Conservation (phyloP, 106 monocot genomes). For the Apostasia ramifera region DNA sequence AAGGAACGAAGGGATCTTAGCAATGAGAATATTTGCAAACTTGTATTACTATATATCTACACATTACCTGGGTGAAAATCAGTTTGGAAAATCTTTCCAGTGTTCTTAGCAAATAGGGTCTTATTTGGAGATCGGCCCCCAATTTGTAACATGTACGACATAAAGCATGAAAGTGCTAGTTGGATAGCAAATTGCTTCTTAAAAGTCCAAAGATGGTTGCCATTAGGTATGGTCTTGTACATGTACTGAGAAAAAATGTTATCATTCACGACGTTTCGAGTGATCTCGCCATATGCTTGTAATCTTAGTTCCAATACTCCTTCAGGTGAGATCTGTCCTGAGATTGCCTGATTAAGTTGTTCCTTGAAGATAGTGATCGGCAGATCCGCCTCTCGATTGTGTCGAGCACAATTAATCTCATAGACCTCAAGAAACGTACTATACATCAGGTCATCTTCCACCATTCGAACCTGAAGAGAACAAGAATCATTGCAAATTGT, state of each 20-base stretch:
- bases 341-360: conserved; percentile 87
- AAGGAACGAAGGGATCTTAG: neutral
- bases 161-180: conserved; percentile 85
- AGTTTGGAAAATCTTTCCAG: conserved; percentile 94
- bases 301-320: conserved; percentile 76
- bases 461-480: conserved; percentile 83
- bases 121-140: conserved; percentile 95
- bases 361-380: conserved; percentile 93
- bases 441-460: conserved; percentile 98
- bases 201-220: conserved; percentile 96
- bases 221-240: conserved; percentile 96
- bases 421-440: conserved; percentile 98
- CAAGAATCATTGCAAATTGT: neutral
- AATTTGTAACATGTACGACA: conserved; percentile 97
- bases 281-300: conserved; percentile 92
- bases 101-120: conserved; percentile 94
- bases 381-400: conserved; percentile 83
- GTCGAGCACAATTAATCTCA: conserved; percentile 89
- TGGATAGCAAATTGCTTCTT: conserved; percentile 96
- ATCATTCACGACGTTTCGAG: conserved; percentile 71
- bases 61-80: conserved; percentile 94
- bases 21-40: conserved; percentile 1
- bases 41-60: neutral
- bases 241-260: conserved; percentile 95
- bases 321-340: conserved; percentile 83